Evolutionary conservation across 495 filamentous ascomycete species (phyloP), one percentile per base, ranked within the genome.

Genomic region (Aspergillus nidulans): DNA sequence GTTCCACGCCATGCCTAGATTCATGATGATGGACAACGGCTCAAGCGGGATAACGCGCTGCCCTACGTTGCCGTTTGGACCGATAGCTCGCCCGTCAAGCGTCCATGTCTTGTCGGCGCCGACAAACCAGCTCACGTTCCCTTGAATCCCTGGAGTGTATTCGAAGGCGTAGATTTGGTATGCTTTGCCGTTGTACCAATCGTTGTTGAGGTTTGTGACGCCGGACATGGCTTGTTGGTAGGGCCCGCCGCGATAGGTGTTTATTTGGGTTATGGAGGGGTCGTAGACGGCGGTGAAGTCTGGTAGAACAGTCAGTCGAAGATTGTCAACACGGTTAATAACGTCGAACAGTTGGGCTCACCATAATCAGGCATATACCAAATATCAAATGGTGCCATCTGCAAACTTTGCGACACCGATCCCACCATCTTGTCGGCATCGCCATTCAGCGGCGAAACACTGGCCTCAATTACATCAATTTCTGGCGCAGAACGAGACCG

Each of bases 111-210:
- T 77, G 4, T 80, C 71, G 32, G 81, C 74, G 10, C 85, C 87
- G 47, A 91, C 78, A 55, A 81, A 85, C 86, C 86, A 91, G 13
- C 78, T 81, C 9, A 89, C 77, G 28, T 78, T 71, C 1, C 88
- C 85, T 59, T 5, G 65, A 66, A 0, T 34, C 8, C 88, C 88
- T 7, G 88, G 85, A 0, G 70, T 74, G 68, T 92, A 92, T 57
- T 92, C 86, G 53, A 88, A 87, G 15, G 81, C 79, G 68, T 85
- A 91, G 6, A 72, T 82, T 61, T 90, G 87, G 63, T 89, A 91
- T 50, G 73, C 75, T 9, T 83, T 82, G 18, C 83, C 85, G 61
- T 90, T 81, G 66, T 90, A 91, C 88, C 88, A 91, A 44, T 83
- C 71, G 52, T 86, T 84, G 68, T 91, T 90, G 26, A 91, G 72